Base-by-base conservation (phyloP, 1,139 yeast genomes). In the Eremothecium gossypii region DNA sequence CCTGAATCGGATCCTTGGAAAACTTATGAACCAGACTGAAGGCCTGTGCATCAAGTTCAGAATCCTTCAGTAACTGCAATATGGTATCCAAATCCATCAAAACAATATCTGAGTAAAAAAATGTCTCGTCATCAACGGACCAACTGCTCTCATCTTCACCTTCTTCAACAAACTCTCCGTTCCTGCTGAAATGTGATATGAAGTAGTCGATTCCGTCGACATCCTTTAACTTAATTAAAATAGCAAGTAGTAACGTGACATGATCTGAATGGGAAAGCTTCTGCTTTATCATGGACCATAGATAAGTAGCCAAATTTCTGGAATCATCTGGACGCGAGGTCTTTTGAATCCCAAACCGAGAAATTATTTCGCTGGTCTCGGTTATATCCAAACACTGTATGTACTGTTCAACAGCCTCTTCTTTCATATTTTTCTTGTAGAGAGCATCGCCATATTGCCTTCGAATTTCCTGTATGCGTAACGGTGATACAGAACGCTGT, bases 321-420 rank as follows among this genome's bases (percentile, higher is more conserved):
- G 57, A 47, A 11, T 51, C 53, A 11, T 48, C 46, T 2, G 52
- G 44, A 42, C 51, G 54, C 1, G 70, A 67, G 3, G 85, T 80
- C 49, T 83, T 83, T 11, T 85, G 81, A n/a, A 87, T 79, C 47
- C 87, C 85, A 60, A 82, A 87, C 53, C 82, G 82, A 27, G 87
- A 76, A 29, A 91, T 84, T 5, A 87, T 76, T 49, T 79, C 83
- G 63, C 89, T 83, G 4, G 87, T 78, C 49, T 79, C 81, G 30
- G 76, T 73, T 4, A 70, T 59, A 12, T 67, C 68, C 12, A 76
- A 58, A 13, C 83, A 74, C 23, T 66, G 65, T 12, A 82, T 73
- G 54, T 78, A 91, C 48, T 83, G 80, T 17, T 72, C 69, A 49
- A 87, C 76, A 0, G 97, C 83, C 10, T 76, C 86, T 7, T 75